Base-by-base conservation (phyloP, 371 early-diverging fungal genomes). In the Polyrhizophydium stewartii region DNA sequence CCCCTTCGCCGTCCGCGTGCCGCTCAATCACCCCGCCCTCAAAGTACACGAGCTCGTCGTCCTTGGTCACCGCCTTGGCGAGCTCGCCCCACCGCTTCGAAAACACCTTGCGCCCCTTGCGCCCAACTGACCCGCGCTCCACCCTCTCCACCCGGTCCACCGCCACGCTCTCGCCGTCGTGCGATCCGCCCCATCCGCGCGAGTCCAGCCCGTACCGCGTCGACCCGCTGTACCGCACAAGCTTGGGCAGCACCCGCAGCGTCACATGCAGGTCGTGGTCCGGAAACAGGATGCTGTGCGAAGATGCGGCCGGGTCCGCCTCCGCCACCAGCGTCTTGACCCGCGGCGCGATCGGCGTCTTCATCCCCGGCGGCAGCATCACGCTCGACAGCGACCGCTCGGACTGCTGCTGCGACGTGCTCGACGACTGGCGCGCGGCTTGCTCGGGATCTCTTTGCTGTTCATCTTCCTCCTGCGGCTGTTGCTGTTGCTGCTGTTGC, bases 161-260 rank as follows among this genome's bases (percentile, higher is more conserved):
- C 64, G 70, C 77, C 22, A 89, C 74, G 56, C 88, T 87, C 57
- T 86, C 82, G 17, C 92, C 92, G 64, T 89, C 88, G 73, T 92
- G 92, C 30, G 79, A 69, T 0, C 70, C 59, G 24, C 83, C 83
- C 91, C 91, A 92, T 1, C 82, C 82, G 25, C 90, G 74, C 55
- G 87, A 85, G 58, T 79, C 76, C 19, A 88, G 65, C n/a, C 81
- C 76, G 60, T 88, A 64, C 37, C 86, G 83, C 27, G 82, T 70
- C 0, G 84, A 85, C 12, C 87, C 84, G 35, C 85, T 79, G 68
- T 92, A 92, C 24, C 73, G 65, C 30, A 73, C 73, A n/a, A 92
- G 73, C 32, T 81, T 83, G 0, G 92, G 92, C 22, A 90, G 62
- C 5, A 91, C 84, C 2, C 89, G 82, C n/a, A 92, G 65, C 0